phyloP scores from a whole-genome alignment of 768 basidiomycete genomes.

The Brasilioporus rufonigricans region DNA sequence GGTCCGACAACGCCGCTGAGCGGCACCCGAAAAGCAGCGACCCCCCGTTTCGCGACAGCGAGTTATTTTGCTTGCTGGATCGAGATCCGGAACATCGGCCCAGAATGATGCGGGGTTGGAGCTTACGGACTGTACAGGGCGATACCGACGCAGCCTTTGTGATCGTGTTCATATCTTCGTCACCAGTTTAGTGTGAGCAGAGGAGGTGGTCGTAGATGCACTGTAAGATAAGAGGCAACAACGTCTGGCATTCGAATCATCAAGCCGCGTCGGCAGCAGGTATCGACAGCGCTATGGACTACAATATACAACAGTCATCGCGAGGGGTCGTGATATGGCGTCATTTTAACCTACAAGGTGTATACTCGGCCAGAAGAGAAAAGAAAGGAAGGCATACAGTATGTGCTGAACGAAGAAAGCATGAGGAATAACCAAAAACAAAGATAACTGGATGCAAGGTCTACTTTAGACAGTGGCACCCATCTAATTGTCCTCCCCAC shows the following conservation, averaged over 20 bases:
- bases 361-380: slow-evolving; percentile 18
- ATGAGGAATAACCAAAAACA: slow-evolving; percentile 19
- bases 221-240: slow-evolving; percentile 17
- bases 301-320: slow-evolving; percentile 29
- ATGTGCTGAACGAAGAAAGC: slow-evolving; percentile 9
- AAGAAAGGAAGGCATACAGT: slow-evolving; percentile 15
- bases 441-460: slow-evolving; percentile 14
- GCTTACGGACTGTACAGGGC: slow-evolving; percentile 5
- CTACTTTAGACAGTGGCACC: slow-evolving; percentile 11
- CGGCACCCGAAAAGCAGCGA: slow-evolving; percentile 25
- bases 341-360: slow-evolving; percentile 28
- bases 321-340: slow-evolving; percentile 15
- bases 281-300: slow-evolving; percentile 30
- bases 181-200: neutral
- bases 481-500: slow-evolving; percentile 34
- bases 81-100: slow-evolving; percentile 29
- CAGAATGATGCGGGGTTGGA: slow-evolving; percentile 26
- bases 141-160: slow-evolving; percentile 8
- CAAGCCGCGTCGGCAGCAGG: slow-evolving; percentile 22
- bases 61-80: slow-evolving; percentile 21
- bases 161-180: slow-evolving; percentile 2
- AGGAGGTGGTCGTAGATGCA: too few species aligned
- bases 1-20: slow-evolving; percentile 32
- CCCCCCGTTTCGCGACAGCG: slow-evolving; percentile 30
- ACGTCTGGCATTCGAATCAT: slow-evolving; percentile 19